Evolutionary conservation across 169 alveolate genomes (phyloP), one percentile per base, ranked within the genome.

Genomic region (Plasmodium relictum): DNA sequence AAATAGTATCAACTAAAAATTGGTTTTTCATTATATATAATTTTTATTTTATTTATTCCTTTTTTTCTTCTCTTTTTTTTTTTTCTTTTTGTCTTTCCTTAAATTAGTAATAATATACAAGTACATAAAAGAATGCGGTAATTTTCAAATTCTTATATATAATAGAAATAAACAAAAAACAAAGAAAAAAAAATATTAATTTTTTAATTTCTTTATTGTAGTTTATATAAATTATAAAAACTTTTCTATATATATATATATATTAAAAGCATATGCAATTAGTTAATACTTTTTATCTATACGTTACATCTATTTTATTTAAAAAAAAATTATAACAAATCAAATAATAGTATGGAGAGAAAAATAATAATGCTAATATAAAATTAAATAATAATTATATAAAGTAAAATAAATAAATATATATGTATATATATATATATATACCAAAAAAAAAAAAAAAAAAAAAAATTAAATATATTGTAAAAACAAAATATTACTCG

Each of bases 1-100:
- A 85, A 85, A 85, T 58, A 10, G 78, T 71, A 26, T 85, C 72
- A 24, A 70, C 92, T 61, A 85, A 44, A 85, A 85, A 85, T 24
- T 69, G 59, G 73, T 31, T 31, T 31, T 31, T 31, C 3, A 2
- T 31, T 31, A 2, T 31, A 2, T 31, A 2, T 31, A 2, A 2
- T 31, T 31, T 31, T 31, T 31, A 2, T 31, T 31, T 31, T 31
- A 2, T 31, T 31, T 31, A 1, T 31, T 31, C 3, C 3, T 31
- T 31, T 31, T 31, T 31, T 3, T 31, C 3, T 31, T 31, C 3
- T 31, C 3, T 31, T 31, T 3, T 31, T 31, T 31, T 31, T 31
- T 31, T 31, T 31, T 31, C 39, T 31, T 31, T 31, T 31, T 31
- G 1, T 31, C 3, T 31, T 31, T 31, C 3, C 3, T 31, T 31